Evolutionary conservation across 2,329 filamentous ascomycete genomes (phyloP), one percentile per base, ranked within the genome.

Genomic region (Epichloe hybrida): DNA sequence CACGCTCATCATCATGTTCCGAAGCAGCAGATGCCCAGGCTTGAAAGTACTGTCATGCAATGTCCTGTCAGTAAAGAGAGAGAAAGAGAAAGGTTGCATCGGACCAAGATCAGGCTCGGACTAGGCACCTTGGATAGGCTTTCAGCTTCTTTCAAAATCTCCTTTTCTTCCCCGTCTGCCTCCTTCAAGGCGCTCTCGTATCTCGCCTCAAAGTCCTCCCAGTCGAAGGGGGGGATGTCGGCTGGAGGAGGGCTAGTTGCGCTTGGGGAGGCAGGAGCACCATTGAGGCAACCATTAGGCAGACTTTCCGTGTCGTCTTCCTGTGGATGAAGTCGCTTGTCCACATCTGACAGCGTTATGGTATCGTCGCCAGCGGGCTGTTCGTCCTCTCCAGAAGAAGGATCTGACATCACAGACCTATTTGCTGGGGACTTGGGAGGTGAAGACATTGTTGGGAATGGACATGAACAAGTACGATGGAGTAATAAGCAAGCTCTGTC

Each of bases 11-110:
- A 64, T 95, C 90, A 54, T 87, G 81, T 11, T 73, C 69, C 35
- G 81, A 76, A 1, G 85, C 84, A 12, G 85, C 80, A 20, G 83
- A 74, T 23, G 86, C 85, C 89, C 90, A 96, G 37, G 82, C 70
- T 52, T 76, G 76, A 64, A 95, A 95, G 63, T 85, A 86, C 88
- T 94, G 21, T 7, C 27, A 38, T 43, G 15, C n/a, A 39, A 15
- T 23, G 31, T 9, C 31, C 8, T 36, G 45, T 50, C 7, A 11
- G 36, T 41, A 37, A 47, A 34, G 13, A 21, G 8, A 31, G 7
- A 27, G 27, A 31, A 9, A 31, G 27, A 31, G 27, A 38, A 17
- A 17, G 17, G 1, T 7, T 27, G 31, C 3, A n/a, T 43, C 4
- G 23, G 46, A 9, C n/a, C 39, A 31, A 9, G 21, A 40, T 15